These are phyloP conservation scores for Mucor mucedo DNA, from an alignment of 371 early-diverging fungal genomes.

Conservation along the genomic window DNA sequence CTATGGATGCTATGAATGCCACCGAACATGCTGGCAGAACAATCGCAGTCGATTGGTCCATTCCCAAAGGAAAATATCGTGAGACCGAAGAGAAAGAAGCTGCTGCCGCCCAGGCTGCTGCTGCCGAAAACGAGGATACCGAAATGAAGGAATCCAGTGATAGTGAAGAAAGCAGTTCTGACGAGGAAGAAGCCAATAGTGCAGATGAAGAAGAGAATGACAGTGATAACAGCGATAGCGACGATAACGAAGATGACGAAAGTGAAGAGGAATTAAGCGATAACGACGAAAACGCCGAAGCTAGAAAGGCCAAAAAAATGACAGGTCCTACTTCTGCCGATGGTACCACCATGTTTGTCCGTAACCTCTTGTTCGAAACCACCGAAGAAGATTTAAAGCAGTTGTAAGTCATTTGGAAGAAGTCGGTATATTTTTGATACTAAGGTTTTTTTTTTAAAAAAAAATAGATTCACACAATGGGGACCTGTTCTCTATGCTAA, in stretches of 20 bases:
- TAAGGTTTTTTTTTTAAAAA: not conserved
- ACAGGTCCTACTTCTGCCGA: conserved; percentile 53
- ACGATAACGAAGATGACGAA: conserved; percentile 41
- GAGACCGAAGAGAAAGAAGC: conserved; percentile 59
- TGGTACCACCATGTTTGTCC: conserved; percentile 88
- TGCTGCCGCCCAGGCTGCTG: conserved; percentile 13
- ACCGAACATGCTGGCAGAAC: conserved; percentile 70
- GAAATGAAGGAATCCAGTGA: conserved; percentile 33
- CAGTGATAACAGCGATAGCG: conserved; percentile 43
- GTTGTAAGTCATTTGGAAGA: conserved; percentile 52
- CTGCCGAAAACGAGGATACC: conserved; percentile 28
- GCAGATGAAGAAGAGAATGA: conserved; percentile 42
- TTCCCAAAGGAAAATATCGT: conserved; percentile 77
- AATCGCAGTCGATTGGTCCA: conserved; percentile 86
- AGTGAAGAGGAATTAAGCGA: conserved; percentile 52
- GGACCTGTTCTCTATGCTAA: conserved; percentile 85
- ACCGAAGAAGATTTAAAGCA: conserved; percentile 81
- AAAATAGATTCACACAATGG: conserved; percentile 59
- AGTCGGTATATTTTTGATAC: not conserved
- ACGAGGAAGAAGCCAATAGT: conserved; percentile 32
- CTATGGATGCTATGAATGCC: conserved; percentile 79
- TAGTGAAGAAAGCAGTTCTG: conserved; percentile 32
- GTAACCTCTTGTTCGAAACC: conserved; percentile 91
- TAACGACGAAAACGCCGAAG: conserved; percentile 40
- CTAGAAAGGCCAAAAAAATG: conserved; percentile 23